Conservation (phyloP, 192 early-diverging fungal genomes). For the Obelidium mucronatum region DNA sequence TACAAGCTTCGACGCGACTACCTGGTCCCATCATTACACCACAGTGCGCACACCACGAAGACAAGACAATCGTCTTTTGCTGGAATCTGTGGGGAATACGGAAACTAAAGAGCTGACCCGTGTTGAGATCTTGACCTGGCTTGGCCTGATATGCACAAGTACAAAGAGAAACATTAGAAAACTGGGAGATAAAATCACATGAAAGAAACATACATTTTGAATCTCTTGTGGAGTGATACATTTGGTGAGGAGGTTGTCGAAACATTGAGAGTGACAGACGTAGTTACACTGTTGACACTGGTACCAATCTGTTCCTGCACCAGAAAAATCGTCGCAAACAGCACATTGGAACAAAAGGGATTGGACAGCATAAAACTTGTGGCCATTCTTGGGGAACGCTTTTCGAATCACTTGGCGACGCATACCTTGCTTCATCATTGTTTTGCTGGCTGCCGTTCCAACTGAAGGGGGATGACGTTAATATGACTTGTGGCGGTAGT, state of each 20-base stretch:
- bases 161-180: neutral
- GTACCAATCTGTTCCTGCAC: slow-evolving; percentile 73
- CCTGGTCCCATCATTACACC: slow-evolving; percentile 73
- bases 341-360: slow-evolving; percentile 72
- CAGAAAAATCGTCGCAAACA: slow-evolving; percentile 87
- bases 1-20: slow-evolving; percentile 45
- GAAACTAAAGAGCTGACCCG: slow-evolving; percentile 75
- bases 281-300: slow-evolving; percentile 95
- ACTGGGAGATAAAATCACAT: neutral
- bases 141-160: neutral
- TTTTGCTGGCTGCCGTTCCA: slow-evolving; percentile 57
- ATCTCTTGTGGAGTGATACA: slow-evolving; percentile 70
- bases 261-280: slow-evolving; percentile 89
- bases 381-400: slow-evolving; percentile 74
- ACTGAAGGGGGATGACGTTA: neutral
- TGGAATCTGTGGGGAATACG: slow-evolving; percentile 97
- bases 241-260: slow-evolving; percentile 86
- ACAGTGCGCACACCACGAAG: slow-evolving; percentile 97
- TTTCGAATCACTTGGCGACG: slow-evolving; percentile 55
- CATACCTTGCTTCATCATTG: slow-evolving; percentile 63
- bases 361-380: slow-evolving; percentile 96
- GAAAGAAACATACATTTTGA: slow-evolving; percentile 14
- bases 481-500: neutral
- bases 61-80: slow-evolving; percentile 77
- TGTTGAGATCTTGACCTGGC: slow-evolving; percentile 73